Base-by-base conservation (phyloP, 148 eudicot species). In the Cornus suecica region DNA sequence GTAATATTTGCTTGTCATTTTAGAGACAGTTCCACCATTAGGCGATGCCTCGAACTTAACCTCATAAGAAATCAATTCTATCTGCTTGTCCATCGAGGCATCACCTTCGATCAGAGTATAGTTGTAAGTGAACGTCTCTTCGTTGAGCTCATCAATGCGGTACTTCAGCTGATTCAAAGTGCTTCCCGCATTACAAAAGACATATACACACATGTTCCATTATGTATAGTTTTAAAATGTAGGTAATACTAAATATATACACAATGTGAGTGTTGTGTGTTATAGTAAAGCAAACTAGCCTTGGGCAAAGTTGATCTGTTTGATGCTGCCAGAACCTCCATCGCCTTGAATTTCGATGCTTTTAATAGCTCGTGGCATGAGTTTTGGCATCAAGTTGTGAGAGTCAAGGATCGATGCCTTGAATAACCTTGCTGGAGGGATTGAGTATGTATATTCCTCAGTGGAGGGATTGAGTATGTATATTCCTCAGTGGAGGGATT, bases 271-370 rank as follows among this genome's bases (percentile, higher is more conserved):
- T 41, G 4, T 41, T 41, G 45, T 4, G 4, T 11, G 14, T 45
- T 45, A 7, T 45, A 45, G 1, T 1, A 4, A 11, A 45, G 10
- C 51, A 45, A 7, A 8, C 51, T 45, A 45, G 31, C 75, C 80
- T 64, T 72, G 52, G 27, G 76, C 63, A 37, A 78, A 78, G 64
- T 64, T 71, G 51, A 78, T 51, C 56, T 78, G 70, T 20, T 78
- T 65, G 24, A 78, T 27, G 29, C 71, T 45, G 10, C 51, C 51
- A 45, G 51, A 1, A 6, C 51, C 51, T 45, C 51, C 51, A 45
- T 45, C 9, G 5, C 51, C 51, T 8, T 45, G 51, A 11, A 45
- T 45, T 45, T 45, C 51, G 10, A 45, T 45, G 51, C 51, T 45
- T 11, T 45, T 45, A 45, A 45, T 45, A 8, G 51, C 51, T 13